Percentiles rank a stretch among this genome's conserved stretches.
Evolutionary conservation across 2,329 filamentous ascomycete genomes (phyloP).

Genomic region (Nectriaceae sp.): DNA sequence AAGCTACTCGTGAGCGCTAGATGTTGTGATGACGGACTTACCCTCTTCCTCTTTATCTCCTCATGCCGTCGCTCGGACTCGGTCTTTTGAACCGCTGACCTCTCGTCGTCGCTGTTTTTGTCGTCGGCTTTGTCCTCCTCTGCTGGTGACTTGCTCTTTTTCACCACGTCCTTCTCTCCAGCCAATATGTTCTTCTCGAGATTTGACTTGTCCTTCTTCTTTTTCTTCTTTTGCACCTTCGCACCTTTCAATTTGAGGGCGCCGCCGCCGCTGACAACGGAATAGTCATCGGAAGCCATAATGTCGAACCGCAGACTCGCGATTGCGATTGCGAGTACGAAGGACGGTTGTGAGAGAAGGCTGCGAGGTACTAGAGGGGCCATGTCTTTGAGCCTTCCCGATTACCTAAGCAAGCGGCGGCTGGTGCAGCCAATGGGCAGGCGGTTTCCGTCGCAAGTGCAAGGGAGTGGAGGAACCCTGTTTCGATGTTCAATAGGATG

Average conservation of each 20-base stretch:
- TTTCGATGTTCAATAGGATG: slow-evolving; percentile 2
- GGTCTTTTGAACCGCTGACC: slow-evolving; percentile 63
- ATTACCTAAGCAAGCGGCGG: slow-evolving; percentile 9
- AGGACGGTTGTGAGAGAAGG: not conserved
- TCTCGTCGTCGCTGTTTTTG: slow-evolving; percentile 32
- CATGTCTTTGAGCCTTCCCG: slow-evolving; percentile 13
- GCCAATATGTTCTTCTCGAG: slow-evolving; percentile 50
- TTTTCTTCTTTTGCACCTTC: slow-evolving; percentile 64
- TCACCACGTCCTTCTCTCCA: slow-evolving; percentile 26
- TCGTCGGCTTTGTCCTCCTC: slow-evolving; percentile 27
- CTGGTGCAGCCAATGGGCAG: slow-evolving; percentile 10
- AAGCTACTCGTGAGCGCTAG: slow-evolving; percentile 1
- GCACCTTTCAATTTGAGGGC: slow-evolving; percentile 84
- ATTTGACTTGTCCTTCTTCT: slow-evolving; percentile 54
- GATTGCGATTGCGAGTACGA: slow-evolving; percentile 7
- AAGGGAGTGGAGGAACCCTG: not conserved
- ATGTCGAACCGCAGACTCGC: slow-evolving; percentile 2
- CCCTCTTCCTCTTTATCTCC: slow-evolving; percentile 78
- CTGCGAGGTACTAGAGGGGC: too few species aligned
- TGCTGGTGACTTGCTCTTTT: slow-evolving; percentile 20
- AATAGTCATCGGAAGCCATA: slow-evolving; percentile 79
- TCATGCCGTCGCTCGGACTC: slow-evolving; percentile 81
- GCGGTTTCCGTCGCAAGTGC: not conserved
- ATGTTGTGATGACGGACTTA: slow-evolving; percentile 43
- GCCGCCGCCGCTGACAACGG: slow-evolving; percentile 64